Evolutionary conservation across 495 filamentous ascomycete genomes (phyloP), one percentile per base, ranked within the genome.

Genomic region (Melanomma pulvis-pyrius): DNA sequence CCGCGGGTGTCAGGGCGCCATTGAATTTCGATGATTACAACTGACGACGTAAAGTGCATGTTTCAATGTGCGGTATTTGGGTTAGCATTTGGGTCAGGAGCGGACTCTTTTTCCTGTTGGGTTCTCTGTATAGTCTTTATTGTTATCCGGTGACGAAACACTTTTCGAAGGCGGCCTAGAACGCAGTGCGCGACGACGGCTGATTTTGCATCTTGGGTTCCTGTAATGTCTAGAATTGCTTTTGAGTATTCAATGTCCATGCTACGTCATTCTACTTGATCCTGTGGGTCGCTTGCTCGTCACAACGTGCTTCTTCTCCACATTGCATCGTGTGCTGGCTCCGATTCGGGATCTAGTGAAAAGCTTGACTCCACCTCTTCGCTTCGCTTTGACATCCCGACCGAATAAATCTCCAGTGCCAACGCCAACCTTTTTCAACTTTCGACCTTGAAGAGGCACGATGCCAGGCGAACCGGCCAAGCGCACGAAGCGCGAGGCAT

Each of bases 21-120:
- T 96, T 78, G 96, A 99, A 78, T 98, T 98, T 80, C 87, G 93
- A 78, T 99, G 60, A 74, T 67, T 60, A 72, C 29, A 62, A 69
- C 55, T 49, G 21, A 72, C 59, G 70, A 63, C 29, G 15, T 21
- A 63, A 36, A 8, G 57, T 59, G 52, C 61, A 69, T 72, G 63
- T 44, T 28, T 53, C 36, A 59, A 64, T 34, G 34, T 17, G 19
- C 56, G 59, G 46, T 49, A 49, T 60, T 53, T 41, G 60, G 41
- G 56, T 39, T 49, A 58, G 65, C 59, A 68, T 71, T 53, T 53
- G 15, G 52, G 46, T 56, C 29, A 49, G 28, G 58, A 68, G 64
- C 57, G 57, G 28, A 24, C 57, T 48, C 55, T 11, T 51, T 52
- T 60, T 54, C 22, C 13, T 11, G 1, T 66, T 51, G 28, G 49